Evolutionary conservation across 768 basidiomycete genomes (phyloP).

Genomic region (Tricholoma hemisulphureum): DNA sequence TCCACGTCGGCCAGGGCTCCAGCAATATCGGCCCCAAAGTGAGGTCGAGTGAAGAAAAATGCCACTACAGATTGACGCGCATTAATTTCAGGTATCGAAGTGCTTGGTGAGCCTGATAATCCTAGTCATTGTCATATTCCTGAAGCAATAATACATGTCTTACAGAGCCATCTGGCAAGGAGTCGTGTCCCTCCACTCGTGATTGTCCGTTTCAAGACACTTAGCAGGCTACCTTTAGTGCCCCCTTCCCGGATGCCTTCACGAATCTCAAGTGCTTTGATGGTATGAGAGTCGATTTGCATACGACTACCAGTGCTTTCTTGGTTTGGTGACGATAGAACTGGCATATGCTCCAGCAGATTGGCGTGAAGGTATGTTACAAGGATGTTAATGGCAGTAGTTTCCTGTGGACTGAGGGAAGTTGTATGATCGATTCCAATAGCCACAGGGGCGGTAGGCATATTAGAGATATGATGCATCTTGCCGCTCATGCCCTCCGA

Average conservation of each 20-base stretch:
- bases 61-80: constrained; percentile 75
- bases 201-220: constrained; percentile 70
- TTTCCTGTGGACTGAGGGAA: constrained; percentile 41
- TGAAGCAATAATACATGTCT: constrained; percentile 36
- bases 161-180: constrained; percentile 77
- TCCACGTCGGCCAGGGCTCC: constrained; percentile 55
- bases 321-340: constrained; percentile 52
- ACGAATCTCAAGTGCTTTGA: constrained; percentile 83
- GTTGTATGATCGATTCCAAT: not conserved
- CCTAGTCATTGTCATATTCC: constrained; percentile 5
- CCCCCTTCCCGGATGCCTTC: constrained; percentile 75
- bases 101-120: constrained; percentile 76
- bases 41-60: constrained; percentile 59
- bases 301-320: constrained; percentile 61
- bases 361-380: constrained; percentile 64
- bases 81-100: constrained; percentile 68
- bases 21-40: constrained; percentile 64
- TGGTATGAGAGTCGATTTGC: constrained; percentile 88
- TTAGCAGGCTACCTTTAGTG: constrained; percentile 68
- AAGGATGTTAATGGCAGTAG: constrained; percentile 57
- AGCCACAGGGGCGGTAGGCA: not conserved
- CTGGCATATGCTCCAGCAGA: constrained; percentile 78
- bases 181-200: constrained; percentile 78
- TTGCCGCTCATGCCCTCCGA: constrained; percentile 2
- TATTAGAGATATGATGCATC: not conserved